Conservation (phyloP, 768 basidiomycete genomes). For the Flagelloscypha sp. region DNA sequence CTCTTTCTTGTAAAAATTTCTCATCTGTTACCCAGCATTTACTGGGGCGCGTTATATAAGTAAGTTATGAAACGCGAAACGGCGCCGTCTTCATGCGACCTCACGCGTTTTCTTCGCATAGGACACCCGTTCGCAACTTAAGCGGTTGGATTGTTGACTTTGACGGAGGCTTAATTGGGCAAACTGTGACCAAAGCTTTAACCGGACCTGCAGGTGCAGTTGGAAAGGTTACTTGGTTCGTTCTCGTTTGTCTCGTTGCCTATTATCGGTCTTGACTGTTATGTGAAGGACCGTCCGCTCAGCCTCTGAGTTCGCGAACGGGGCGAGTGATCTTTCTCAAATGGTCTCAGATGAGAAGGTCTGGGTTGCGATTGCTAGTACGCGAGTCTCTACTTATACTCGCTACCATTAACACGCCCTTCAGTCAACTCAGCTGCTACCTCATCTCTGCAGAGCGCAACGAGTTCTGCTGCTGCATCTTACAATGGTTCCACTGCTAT, state of each 20-base stretch:
- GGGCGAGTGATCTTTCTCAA: conserved; percentile 25
- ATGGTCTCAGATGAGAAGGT: conserved; percentile 33
- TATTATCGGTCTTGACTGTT: too few relatives aligned
- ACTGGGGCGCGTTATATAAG: too few relatives aligned
- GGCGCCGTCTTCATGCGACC: too few relatives aligned
- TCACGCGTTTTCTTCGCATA: too few relatives aligned
- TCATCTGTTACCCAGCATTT: too few relatives aligned
- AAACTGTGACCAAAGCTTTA: neutral
- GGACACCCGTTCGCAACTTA: neutral
- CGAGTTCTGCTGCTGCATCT: conserved; percentile 19
- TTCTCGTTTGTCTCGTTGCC: too few relatives aligned
- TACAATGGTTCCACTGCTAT: conserved; percentile 31
- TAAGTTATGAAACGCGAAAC: too few relatives aligned
- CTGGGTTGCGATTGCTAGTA: conserved; percentile 41
- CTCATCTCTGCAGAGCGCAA: conserved; percentile 17
- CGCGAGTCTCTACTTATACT: too few relatives aligned
- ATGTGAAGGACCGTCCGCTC: conserved; percentile 28
- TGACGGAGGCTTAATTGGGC: neutral
- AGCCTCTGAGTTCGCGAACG: conserved; percentile 29
- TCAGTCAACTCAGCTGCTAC: conserved; percentile 26
- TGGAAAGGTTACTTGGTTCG: too few relatives aligned
- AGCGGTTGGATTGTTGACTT: conserved; percentile 2
- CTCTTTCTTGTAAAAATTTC: too few relatives aligned
- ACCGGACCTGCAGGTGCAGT: too few relatives aligned
- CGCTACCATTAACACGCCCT: neutral